Conservation (phyloP, 345 rosid genomes). For the Citrus cavaleriei region DNA sequence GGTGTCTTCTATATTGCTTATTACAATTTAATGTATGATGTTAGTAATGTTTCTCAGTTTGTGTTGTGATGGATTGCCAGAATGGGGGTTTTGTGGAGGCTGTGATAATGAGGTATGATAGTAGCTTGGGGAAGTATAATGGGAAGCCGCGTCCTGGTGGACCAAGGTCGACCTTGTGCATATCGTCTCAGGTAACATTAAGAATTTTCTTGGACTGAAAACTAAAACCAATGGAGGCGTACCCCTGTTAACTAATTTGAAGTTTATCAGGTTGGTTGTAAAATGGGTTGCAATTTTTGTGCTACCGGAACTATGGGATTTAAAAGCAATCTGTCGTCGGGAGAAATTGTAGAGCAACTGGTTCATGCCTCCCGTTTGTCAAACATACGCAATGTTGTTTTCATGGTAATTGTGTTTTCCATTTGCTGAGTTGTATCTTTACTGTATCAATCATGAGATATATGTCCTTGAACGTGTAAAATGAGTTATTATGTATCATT, state of each 20-base stretch:
- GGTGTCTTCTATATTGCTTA: not conserved
- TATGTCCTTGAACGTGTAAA: not conserved
- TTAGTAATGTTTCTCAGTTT: not conserved
- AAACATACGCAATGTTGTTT: conserved; percentile 80
- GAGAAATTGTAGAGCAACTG: conserved; percentile 95
- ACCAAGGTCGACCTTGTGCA: conserved; percentile 73
- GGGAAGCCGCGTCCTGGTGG: conserved; percentile 93
- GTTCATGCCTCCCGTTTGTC: conserved; percentile 81
- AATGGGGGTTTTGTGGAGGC: conserved; percentile 87
- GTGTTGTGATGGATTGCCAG: conserved; percentile 27
- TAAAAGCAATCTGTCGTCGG: conserved; percentile 72
- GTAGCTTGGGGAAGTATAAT: conserved; percentile 73
- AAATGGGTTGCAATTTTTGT: conserved; percentile 98
- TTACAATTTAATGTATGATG: not conserved
- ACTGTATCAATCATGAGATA: not conserved
- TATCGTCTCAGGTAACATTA: conserved; percentile 78
- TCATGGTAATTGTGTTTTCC: conserved; percentile 57
- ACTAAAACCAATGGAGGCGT: not conserved
- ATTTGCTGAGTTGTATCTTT: not conserved
- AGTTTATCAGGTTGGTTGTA: conserved; percentile 83
- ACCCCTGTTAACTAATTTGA: not conserved
- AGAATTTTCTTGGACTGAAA: not conserved
- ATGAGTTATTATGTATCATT: not conserved
- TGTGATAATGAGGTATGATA: conserved; percentile 90
- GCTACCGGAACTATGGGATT: conserved; percentile 99